Base-by-base conservation (phyloP, 805 yeast species). In the Kazachstania taianensis region DNA sequence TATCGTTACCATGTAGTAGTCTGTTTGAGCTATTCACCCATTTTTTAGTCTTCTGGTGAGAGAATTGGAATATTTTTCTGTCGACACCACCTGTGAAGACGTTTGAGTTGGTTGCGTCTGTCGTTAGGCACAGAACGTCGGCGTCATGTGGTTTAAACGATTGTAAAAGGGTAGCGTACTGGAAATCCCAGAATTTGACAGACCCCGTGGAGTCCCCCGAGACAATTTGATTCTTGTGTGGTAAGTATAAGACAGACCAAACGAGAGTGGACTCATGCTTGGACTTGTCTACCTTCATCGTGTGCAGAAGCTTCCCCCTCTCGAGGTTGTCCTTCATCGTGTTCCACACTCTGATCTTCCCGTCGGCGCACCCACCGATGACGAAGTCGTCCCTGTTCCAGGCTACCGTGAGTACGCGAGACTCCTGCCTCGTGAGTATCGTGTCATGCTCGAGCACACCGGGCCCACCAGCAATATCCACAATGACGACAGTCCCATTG, bases 121-220 rank as follows among this genome's bases (percentile, higher is more conserved):
- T 62, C 1, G 80, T 63, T 32, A 92, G 62, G 39, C 85, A 73
- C 44, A 92, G 65, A 4, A 87, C 83, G 69, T 92, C 99, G 1
- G 95, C 96, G 33, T 81, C 94, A 53, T 92, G 97, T 8, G 75
- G 75, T 44, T 75, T 72, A 57, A 85, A 86, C 17, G 81, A 75
- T 58, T 89, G 97, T 35, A 75, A 66, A 40, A 92, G 63, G 1
- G 95, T 78, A 46, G 76, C 77, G 46, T 74, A 78, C 32, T 73
- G 70, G 43, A 80, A 66, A 50, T 89, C 95, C 99, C 99, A 92
- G 44, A 92, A 72, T 59, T 89, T 89, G 35, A 92, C 73, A 7
- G 82, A 70, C 2, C 99, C 99, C 1, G 96, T 89, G 5, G 96
- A 86, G 62, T 92, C 99, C 37, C 97, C 98, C 41, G 86, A 76